Percentiles rank a stretch among this genome's conserved stretches.
Conservation (phyloP, 441 rosid species). For the Biscutella laevigata region DNA sequence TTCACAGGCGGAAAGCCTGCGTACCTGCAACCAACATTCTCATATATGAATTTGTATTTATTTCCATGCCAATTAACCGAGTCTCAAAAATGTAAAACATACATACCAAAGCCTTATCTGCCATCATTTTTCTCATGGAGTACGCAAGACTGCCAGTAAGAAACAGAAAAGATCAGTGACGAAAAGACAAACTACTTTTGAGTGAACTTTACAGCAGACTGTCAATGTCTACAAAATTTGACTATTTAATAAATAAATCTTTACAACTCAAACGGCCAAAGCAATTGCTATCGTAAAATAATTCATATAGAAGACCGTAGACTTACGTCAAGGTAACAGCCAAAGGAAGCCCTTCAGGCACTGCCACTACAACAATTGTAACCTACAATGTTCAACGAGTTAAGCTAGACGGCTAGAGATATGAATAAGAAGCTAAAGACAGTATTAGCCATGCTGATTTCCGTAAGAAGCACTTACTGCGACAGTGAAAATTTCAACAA, state of each 20-base stretch:
- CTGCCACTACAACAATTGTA: constrained; percentile 96
- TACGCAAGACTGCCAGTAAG: constrained; percentile 74
- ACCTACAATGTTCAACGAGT: constrained; percentile 45
- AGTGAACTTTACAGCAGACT: neutral
- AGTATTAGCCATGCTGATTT: constrained; percentile 9
- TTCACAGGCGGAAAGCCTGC: constrained; percentile 98
- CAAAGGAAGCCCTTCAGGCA: constrained; percentile 96
- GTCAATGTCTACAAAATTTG: neutral
- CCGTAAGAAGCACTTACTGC: constrained; percentile 48
- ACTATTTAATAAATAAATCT: neutral
- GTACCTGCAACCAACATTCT: constrained; percentile 43
- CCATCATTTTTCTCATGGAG: constrained; percentile 99
- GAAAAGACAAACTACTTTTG: too few relatives aligned
- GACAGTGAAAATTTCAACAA: constrained; percentile 66
- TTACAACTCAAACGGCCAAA: constrained; percentile 5
- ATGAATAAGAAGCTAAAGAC: neutral
- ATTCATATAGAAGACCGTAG: neutral
- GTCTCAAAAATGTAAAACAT: neutral
- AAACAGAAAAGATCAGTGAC: constrained; percentile 2
- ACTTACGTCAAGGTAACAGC: constrained; percentile 96
- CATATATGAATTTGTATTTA: neutral
- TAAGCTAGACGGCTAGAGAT: constrained; percentile 11
- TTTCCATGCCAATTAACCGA: neutral
- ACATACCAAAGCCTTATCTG: constrained; percentile 91
- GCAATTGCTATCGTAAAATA: neutral